These are phyloP conservation scores for Russula earlei DNA, from an alignment of 768 basidiomycete species.

Conservation along the genomic window DNA sequence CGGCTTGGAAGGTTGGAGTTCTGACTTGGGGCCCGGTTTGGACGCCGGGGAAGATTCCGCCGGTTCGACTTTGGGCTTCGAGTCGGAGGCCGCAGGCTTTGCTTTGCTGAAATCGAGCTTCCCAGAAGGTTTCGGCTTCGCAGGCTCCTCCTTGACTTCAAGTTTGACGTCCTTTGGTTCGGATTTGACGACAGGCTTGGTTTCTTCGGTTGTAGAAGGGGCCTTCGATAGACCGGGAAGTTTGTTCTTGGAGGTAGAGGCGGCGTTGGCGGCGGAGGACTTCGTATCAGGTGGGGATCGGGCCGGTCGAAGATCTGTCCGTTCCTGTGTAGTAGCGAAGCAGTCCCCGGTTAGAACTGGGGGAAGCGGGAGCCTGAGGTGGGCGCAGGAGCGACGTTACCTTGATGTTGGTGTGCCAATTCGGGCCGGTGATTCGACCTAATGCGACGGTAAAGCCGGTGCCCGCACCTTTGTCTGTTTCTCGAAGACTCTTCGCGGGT, in stretches of 20 bases:
- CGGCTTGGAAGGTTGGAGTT: not conserved
- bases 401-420: conserved; percentile 9
- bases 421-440: conserved; percentile 13
- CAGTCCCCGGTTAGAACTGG: not conserved
- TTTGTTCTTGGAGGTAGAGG: conserved; percentile 15
- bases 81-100: conserved; percentile 10
- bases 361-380: not conserved
- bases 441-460: not conserved
- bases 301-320: not conserved
- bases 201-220: conserved; percentile 1
- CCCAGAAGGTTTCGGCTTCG: conserved; percentile 33
- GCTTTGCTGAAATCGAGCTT: conserved; percentile 40
- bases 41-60: conserved; percentile 11
- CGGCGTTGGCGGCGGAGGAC: not conserved
- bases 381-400: too few species aligned
- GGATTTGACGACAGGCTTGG: conserved; percentile 23
- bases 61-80: conserved; percentile 15
- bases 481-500: conserved; percentile 14
- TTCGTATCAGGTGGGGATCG: not conserved
- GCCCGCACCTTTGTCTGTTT: not conserved
- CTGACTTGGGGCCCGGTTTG: conserved; percentile 10
- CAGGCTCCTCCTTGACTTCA: conserved; percentile 20
- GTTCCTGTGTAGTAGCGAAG: not conserved
- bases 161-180: conserved; percentile 23
- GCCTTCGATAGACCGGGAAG: conserved; percentile 14